Evolutionary conservation across 352 stramenopile species (phyloP).

Genomic region (Phytophthora vignae): DNA sequence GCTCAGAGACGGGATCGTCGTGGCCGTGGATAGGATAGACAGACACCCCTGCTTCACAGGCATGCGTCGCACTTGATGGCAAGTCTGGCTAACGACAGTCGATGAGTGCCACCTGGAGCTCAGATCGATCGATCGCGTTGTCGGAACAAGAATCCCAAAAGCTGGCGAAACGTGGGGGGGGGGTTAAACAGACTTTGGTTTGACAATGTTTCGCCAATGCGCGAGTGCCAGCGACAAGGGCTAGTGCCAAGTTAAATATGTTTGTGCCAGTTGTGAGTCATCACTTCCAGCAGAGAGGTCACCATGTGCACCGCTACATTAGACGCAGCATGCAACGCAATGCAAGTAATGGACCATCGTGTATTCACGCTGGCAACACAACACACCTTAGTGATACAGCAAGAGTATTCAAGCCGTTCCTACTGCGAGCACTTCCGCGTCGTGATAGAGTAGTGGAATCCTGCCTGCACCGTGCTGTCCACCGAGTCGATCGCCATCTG

Average conservation of each 20-base stretch:
- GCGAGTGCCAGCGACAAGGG: background rate
- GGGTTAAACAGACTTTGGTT: background rate
- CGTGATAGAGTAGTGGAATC: conserved; percentile 62
- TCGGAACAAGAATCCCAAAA: background rate
- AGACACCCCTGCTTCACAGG: background rate
- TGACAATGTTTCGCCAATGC: conserved; percentile 14
- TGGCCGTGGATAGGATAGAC: background rate
- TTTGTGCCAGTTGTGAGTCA: background rate
- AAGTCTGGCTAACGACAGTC: background rate
- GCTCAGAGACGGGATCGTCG: conserved; percentile 8
- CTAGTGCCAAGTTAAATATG: too few species aligned
- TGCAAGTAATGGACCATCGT: conserved; percentile 7
- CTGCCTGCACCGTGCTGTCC: conserved; percentile 54
- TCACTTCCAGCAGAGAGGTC: conserved; percentile 1
- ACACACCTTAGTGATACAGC: background rate
- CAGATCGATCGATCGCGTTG: background rate
- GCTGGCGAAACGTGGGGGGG: background rate
- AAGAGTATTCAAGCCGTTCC: background rate
- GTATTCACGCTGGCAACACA: background rate
- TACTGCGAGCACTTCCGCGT: conserved; percentile 35
- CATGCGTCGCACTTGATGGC: conserved; percentile 3
- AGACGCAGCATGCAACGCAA: conserved; percentile 24
- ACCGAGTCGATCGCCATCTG: conserved; percentile 64
- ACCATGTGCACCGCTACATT: background rate
- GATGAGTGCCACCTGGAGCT: conserved; percentile 4